Base-by-base conservation (phyloP, 2,329 filamentous ascomycete species). In the Leptographium lundbergii region DNA sequence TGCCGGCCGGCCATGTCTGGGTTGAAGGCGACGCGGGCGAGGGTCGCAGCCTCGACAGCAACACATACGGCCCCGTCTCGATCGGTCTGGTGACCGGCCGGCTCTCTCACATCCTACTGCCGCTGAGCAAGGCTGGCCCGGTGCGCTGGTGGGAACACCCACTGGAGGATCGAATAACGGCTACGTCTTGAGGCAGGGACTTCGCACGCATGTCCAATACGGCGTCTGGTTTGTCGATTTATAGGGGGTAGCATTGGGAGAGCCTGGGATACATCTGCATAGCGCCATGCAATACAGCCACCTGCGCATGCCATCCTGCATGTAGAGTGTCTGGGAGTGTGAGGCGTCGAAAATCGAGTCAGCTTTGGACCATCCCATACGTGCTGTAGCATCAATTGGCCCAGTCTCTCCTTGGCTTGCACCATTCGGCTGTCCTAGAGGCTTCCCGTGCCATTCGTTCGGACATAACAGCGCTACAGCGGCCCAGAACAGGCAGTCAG, bases 1-100 rank as follows among this genome's bases (percentile, higher is more conserved):
- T 99, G 25, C 92, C 91, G 6, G 79, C 79, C 62, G 90, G 90
- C 22, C 91, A 97, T 74, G 79, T 97, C 32, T 99, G 94, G 94
- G 84, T 99, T 1, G 92, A 97, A 70, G 94, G 94, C 1, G 94
- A 99, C 69, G 90, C 87, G 14, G 81, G 81, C 66, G 81, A 82
- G 65, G 78, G 81, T 56, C 81, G 81, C 66, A 89, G 83, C 59
- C 71, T 85, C 61, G 94, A 99, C 73, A 96, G 91, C 71, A 95
- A 96, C 72, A 84, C 84, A 14, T 96, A 95, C 71, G 94, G 94
- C 1, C 90, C 94, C 4, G 84, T 95, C 54, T 87, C 88, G 27
- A 82, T 82, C 63, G 82, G 81, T 58, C 70, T 97, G 63, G 81
- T 97, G 42, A 84, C 85, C 45, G 91, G 91, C 0, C 84, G 79